Percentiles rank a stretch among this genome's conserved stretches.
These are phyloP conservation scores for Leccinum pallidistipes DNA, from an alignment of 1,284 basidiomycete species.

Conservation along the genomic window DNA sequence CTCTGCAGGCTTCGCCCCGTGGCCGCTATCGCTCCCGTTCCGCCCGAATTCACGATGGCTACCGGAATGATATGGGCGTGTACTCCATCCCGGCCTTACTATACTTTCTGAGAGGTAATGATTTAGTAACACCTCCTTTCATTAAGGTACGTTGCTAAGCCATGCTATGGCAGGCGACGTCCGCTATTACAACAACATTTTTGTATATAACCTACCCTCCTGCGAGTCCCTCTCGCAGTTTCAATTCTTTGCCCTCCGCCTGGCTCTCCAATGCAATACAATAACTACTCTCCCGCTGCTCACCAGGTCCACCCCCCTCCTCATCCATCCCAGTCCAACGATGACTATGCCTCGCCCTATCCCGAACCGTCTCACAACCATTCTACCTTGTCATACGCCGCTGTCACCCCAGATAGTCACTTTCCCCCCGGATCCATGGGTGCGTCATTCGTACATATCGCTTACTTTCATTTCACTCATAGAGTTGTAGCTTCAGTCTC, in stretches of 20 bases:
- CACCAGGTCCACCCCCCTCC: constrained; percentile 17
- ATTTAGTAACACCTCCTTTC: constrained; percentile 38
- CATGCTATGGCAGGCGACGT: constrained; percentile 37
- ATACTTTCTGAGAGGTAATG: constrained; percentile 35
- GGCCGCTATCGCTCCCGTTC: constrained; percentile 34
- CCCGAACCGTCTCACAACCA: constrained; percentile 29
- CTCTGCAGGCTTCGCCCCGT: constrained; percentile 25
- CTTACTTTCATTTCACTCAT: constrained; percentile 11
- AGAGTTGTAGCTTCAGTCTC: not conserved
- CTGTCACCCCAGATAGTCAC: constrained; percentile 23
- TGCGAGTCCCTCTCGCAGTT: constrained; percentile 10
- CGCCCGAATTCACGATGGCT: constrained; percentile 33
- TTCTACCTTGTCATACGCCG: constrained; percentile 26
- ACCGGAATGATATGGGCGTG: constrained; percentile 37
- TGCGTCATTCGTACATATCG: constrained; percentile 16
- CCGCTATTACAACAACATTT: constrained; percentile 34
- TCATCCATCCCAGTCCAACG: constrained; percentile 24
- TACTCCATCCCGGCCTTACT: constrained; percentile 34
- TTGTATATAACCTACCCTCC: constrained; percentile 34
- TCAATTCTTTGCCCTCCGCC: constrained; percentile 8
- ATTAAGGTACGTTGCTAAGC: constrained; percentile 41
- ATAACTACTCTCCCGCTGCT: constrained; percentile 23
- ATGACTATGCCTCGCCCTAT: constrained; percentile 23
- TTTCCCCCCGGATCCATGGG: constrained; percentile 27
- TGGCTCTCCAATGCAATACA: constrained; percentile 29